Evolutionary conservation across 2,329 filamentous ascomycete species (phyloP).

Genomic region (Rhytidhysteron rufulum): DNA sequence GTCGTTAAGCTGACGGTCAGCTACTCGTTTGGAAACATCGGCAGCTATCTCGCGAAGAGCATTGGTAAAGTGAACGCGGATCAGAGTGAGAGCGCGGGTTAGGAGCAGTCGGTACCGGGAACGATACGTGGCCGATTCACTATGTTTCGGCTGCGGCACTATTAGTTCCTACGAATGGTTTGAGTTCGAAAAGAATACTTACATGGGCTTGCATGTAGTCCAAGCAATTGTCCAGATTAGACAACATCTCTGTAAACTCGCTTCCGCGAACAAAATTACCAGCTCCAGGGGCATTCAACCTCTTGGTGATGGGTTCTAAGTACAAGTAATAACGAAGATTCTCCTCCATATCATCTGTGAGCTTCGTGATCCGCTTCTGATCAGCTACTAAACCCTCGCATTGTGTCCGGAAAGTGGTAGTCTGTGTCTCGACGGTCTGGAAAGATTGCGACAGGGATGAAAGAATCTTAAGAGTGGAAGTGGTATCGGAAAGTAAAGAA

Average conservation of each 20-base stretch:
- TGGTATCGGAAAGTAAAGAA: constrained; percentile 71
- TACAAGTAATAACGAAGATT: constrained; percentile 95
- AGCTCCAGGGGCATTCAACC: constrained; percentile 88
- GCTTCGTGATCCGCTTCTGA: constrained; percentile 70
- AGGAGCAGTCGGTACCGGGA: constrained; percentile 83
- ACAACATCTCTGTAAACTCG: constrained; percentile 83
- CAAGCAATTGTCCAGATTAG: constrained; percentile 83
- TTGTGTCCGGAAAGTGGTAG: constrained; percentile 85
- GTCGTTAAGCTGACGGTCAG: constrained; percentile 65
- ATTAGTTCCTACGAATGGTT: neutral
- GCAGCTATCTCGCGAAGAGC: constrained; percentile 60
- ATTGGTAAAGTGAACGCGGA: constrained; percentile 63
- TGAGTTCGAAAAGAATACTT: constrained; percentile 31
- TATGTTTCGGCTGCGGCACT: constrained; percentile 64
- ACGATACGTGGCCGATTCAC: constrained; percentile 81
- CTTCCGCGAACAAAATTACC: constrained; percentile 78
- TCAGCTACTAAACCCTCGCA: constrained; percentile 84
- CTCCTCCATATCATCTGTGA: constrained; percentile 80
- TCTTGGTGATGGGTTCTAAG: constrained; percentile 82
- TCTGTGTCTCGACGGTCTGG: constrained; percentile 81
- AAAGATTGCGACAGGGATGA: constrained; percentile 82
- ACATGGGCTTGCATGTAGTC: constrained; percentile 89
- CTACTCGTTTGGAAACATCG: constrained; percentile 60
- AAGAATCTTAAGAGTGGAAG: constrained; percentile 70
- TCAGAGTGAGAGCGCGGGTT: constrained; percentile 62